These are phyloP conservation scores for Dothidotthia symphoricarpi DNA, from an alignment of 2,329 filamentous ascomycete genomes.

Conservation along the genomic window DNA sequence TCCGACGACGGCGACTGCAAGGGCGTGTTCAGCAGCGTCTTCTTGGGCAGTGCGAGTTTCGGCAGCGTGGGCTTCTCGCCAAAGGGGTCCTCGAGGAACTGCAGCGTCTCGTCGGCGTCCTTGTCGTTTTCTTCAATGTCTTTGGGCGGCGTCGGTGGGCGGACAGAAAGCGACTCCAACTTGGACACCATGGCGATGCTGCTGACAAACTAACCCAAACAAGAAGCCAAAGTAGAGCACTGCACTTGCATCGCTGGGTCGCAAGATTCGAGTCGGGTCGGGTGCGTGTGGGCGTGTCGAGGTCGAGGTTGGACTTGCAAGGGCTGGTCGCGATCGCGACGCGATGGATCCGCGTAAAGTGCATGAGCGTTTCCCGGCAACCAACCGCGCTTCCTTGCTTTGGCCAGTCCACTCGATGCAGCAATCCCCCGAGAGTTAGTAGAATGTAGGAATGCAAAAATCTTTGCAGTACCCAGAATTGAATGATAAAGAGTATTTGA, in stretches of 20 bases:
- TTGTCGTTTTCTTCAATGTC: conserved; percentile 42
- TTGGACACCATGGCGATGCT: conserved; percentile 44
- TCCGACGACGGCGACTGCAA: conserved; percentile 47
- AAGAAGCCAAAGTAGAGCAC: conserved; percentile 18
- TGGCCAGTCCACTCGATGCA: too few species aligned
- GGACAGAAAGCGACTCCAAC: conserved; percentile 50
- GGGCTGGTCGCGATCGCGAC: too few species aligned
- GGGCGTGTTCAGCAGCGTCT: conserved; percentile 35
- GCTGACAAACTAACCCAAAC: conserved; percentile 21
- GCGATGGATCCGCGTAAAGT: conserved; percentile 8
- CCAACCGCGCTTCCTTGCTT: too few species aligned
- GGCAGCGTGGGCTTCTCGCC: conserved; percentile 31
- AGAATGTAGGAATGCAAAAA: too few species aligned
- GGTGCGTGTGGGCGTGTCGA: not conserved
- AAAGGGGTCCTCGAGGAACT: conserved; percentile 46
- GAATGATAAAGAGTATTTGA: too few species aligned
- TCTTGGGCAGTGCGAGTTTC: conserved; percentile 21
- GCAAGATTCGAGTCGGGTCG: not conserved
- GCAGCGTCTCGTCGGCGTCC: conserved; percentile 40
- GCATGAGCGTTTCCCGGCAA: not conserved
- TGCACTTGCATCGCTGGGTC: conserved; percentile 27
- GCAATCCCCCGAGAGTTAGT: too few species aligned
- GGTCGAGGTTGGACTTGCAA: conserved; percentile 9
- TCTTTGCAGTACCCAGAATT: too few species aligned
- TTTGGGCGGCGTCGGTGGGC: conserved; percentile 58